Evolutionary conservation across 768 basidiomycete species (phyloP).

Genomic region (Dacryopinax primogenitus): DNA sequence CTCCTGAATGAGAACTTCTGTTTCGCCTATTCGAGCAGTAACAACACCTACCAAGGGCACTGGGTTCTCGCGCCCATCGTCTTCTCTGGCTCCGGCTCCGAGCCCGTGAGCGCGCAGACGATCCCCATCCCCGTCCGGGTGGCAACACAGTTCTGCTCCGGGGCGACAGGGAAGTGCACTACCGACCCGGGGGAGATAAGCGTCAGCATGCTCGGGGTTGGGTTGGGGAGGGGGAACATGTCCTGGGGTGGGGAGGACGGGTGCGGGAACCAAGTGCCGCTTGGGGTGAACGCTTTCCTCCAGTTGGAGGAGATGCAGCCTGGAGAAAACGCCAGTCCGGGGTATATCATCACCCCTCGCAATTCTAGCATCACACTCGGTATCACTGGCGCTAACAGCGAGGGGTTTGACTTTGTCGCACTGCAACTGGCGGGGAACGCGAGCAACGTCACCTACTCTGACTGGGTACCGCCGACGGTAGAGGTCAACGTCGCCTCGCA

Average conservation of each 20-base stretch:
- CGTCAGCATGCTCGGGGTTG: constrained; percentile 7
- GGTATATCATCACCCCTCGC: constrained; percentile 10
- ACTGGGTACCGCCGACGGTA: constrained; percentile 9
- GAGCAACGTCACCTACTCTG: background rate
- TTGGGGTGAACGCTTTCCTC: constrained; percentile 10
- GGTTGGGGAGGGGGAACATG: constrained; percentile 8
- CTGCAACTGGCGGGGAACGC: background rate
- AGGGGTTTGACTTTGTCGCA: constrained; percentile 2
- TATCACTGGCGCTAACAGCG: constrained; percentile 7
- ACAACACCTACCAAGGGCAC: constrained; percentile 6
- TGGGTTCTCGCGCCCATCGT: constrained; percentile 1
- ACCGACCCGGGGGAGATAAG: background rate
- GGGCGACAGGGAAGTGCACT: background rate
- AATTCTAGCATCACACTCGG: constrained; percentile 9
- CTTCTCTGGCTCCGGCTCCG: background rate
- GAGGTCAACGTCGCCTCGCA: background rate
- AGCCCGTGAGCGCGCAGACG: background rate
- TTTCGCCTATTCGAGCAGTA: constrained; percentile 11
- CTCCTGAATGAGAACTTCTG: background rate
- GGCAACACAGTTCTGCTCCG: constrained; percentile 6
- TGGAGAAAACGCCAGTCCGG: background rate
- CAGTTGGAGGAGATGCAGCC: constrained; percentile 9
- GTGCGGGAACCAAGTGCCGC: background rate
- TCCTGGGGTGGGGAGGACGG: constrained; percentile 3
- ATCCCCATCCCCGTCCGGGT: constrained; percentile 2